phyloP scores from a whole-genome alignment of 2,329 filamentous ascomycete species.

The Talaromyces funiculosus region DNA sequence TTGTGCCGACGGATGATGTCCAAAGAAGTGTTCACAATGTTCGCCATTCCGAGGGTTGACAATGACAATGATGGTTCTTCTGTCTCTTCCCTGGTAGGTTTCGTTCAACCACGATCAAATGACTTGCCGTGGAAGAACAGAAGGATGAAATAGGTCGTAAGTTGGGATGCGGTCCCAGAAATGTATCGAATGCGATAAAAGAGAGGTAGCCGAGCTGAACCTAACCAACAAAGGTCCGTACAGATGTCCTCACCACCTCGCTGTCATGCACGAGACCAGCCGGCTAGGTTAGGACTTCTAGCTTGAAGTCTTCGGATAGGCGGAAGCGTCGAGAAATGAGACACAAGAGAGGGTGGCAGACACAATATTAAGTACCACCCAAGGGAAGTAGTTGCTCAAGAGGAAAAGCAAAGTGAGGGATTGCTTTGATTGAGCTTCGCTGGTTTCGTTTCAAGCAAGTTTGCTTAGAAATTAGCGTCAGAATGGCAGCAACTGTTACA shows the following conservation, averaged over 20 bases:
- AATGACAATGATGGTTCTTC: neutral
- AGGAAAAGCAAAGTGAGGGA: neutral
- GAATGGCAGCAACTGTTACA: neutral
- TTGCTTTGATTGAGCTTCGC: neutral
- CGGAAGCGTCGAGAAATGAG: neutral
- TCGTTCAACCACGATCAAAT: neutral
- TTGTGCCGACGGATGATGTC: conserved; percentile 27
- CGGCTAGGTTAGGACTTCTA: neutral
- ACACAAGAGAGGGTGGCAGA: neutral
- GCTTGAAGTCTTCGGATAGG: neutral
- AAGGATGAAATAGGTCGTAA: too few species aligned
- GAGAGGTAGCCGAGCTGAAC: neutral
- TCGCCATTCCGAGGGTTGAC: conserved; percentile 20
- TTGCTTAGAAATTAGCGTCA: conserved; percentile 2
- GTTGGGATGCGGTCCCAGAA: too few species aligned
- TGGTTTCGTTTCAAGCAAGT: neutral
- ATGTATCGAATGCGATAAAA: neutral
- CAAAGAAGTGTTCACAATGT: conserved; percentile 26
- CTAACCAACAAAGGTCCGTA: neutral
- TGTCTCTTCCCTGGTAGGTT: neutral
- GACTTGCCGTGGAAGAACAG: neutral
- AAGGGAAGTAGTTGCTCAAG: neutral
- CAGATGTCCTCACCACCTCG: neutral
- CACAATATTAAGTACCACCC: neutral
- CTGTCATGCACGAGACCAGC: conserved; percentile 5